Conservation (phyloP, 2,329 filamentous ascomycete species). For the Ilyonectria robusta region DNA sequence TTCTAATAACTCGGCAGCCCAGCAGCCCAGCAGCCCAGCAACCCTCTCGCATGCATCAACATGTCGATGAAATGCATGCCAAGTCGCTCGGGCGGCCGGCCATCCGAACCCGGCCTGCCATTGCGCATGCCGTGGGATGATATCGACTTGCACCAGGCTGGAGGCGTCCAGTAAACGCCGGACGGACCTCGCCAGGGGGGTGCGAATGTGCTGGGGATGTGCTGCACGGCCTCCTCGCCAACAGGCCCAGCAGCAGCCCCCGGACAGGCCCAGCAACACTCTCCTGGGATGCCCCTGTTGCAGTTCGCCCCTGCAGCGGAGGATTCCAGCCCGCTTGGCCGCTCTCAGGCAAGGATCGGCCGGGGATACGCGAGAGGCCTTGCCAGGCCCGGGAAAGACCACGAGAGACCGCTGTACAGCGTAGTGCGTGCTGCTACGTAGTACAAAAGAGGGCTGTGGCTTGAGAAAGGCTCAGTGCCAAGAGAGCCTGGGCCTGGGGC, state of each 20-base stretch:
- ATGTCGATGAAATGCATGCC: background rate
- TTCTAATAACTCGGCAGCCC: background rate
- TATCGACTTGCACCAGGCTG: slow-evolving; percentile 7
- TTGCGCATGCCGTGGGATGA: slow-evolving; percentile 11
- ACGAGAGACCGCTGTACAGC: background rate
- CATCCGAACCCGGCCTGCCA: background rate
- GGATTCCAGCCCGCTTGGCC: slow-evolving; percentile 17
- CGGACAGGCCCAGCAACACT: background rate
- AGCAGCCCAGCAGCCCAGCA: background rate
- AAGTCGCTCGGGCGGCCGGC: background rate
- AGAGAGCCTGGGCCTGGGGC: slow-evolving; percentile 15
- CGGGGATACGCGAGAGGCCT: background rate
- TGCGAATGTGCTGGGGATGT: slow-evolving; percentile 3
- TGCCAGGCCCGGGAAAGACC: background rate
- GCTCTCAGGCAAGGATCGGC: slow-evolving; percentile 10
- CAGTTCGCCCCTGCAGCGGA: slow-evolving; percentile 23
- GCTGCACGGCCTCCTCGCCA: slow-evolving; percentile 13
- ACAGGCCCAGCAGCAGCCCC: slow-evolving; percentile 7
- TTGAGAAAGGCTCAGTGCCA: slow-evolving; percentile 2
- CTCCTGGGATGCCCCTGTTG: slow-evolving; percentile 8
- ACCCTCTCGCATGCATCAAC: background rate
- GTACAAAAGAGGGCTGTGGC: background rate
- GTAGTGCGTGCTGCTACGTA: no score
- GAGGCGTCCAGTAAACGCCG: background rate
- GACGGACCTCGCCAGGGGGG: slow-evolving; percentile 7